Base-by-base conservation (phyloP, 1,284 basidiomycete species). In the Coniferiporia sulphurascens region DNA sequence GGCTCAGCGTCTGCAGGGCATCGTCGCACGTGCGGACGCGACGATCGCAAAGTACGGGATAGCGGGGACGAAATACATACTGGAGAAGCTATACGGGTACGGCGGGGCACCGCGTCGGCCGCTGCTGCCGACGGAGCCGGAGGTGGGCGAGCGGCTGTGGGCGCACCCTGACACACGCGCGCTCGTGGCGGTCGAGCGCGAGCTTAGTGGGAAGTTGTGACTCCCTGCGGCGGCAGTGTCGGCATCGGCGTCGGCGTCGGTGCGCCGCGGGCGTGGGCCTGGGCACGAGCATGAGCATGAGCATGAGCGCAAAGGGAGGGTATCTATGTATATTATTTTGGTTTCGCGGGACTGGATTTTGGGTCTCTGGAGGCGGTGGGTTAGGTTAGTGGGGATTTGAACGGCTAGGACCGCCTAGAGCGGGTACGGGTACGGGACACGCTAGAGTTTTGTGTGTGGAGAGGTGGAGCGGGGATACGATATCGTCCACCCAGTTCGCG, bases 31-130 rank as follows among this genome's bases (percentile, higher is more conserved):
- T 36, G 91, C 86, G 3, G 93, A 96, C 69, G 86, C 78, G 63
- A 89, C 90, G 12, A 87, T 93, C 66, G 83, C 88, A 32, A 89
- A 89, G 70, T 74, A 83, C 2, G 89, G 87, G 3, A 89, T 95
- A 65, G 76, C 88, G 1, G 93, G 92, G 6, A 93, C 89, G 12
- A 96, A 96, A 74, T 87, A 77, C 70, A 78, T 91, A 55, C 73
- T 94, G 34, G 75, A 89, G 71, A 86, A 83, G 69, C 72, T 90
- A 53, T 81, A 86, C 65, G 91, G 91, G 4, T 91, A 91, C 68
- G 88, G 88, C 15, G 90, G 92, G 0, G 72, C 80, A 38, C 84
- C 90, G 45, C 82, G 93, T 60, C 84, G 79, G 63, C 90, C 94
- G 9, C 79, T 96, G 52, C 81, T 83, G 45, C 83, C 85, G 4